Percentiles rank a stretch among this genome's conserved stretches.
These are phyloP conservation scores for Coemansia linderi DNA, from an alignment of 371 early-diverging fungal genomes.

Conservation along the genomic window DNA sequence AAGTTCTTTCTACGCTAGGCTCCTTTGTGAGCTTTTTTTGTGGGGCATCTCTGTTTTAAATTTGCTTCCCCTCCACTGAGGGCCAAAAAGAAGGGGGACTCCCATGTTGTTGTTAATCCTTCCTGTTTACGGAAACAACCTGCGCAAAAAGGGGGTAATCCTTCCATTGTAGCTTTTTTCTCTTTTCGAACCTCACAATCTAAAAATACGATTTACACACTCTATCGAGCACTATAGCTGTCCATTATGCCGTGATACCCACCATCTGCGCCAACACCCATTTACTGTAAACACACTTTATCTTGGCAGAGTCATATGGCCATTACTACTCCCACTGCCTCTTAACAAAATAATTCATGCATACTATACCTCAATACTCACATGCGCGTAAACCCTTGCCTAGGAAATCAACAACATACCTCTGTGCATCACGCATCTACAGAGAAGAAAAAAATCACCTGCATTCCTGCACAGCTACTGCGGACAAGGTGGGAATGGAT, in stretches of 20 bases:
- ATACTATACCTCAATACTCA: background rate
- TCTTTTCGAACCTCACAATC: background rate
- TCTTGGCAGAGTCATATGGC: background rate
- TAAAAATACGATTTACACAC: slow-evolving; percentile 18
- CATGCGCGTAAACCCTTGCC: background rate
- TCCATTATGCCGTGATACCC: slow-evolving; percentile 10
- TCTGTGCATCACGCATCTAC: background rate
- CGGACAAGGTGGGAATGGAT: background rate
- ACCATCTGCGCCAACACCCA: background rate
- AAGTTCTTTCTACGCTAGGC: slow-evolving; percentile 4
- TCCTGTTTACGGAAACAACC: slow-evolving; percentile 15
- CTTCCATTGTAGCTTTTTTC: slow-evolving; percentile 9
- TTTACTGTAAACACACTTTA: slow-evolving; percentile 2
- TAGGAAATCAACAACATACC: background rate
- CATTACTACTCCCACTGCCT: background rate
- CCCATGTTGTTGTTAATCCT: slow-evolving; percentile 12
- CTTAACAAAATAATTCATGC: background rate
- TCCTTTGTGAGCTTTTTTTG: background rate
- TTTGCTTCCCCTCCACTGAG: background rate
- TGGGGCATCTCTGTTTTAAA: background rate
- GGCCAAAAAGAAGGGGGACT: background rate
- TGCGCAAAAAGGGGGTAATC: background rate
- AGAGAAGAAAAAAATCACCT: background rate
- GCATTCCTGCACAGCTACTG: background rate
- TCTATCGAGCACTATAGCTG: slow-evolving; percentile 32